phyloP scores from a whole-genome alignment of 495 filamentous ascomycete genomes.

The Neurospora sp. region DNA sequence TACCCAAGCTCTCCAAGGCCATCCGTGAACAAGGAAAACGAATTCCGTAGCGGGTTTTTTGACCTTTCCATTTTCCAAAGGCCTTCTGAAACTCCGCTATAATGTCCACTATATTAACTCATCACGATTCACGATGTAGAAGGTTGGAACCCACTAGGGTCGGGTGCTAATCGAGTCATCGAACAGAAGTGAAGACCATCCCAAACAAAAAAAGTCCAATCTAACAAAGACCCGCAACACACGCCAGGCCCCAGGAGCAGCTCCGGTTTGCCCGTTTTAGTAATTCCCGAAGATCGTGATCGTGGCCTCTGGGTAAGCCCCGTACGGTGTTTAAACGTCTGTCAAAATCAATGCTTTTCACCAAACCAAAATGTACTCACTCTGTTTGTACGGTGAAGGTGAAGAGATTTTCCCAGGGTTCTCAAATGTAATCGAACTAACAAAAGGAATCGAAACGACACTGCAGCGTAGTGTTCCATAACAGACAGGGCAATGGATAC shows the following conservation, averaged over 20 bases:
- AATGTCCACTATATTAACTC: not conserved
- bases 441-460: not conserved
- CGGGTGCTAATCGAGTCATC: not conserved
- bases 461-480: not conserved
- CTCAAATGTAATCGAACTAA: not conserved
- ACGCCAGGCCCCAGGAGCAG: not conserved
- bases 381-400: not conserved
- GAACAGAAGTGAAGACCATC: not conserved
- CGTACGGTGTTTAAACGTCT: not conserved
- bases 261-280: not conserved
- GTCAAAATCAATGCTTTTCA: not conserved
- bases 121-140: not conserved
- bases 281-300: not conserved
- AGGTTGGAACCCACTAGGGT: not conserved
- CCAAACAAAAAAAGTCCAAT: not conserved
- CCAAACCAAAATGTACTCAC: no score
- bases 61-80: not conserved
- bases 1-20: not conserved
- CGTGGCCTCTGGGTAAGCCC: not conserved
- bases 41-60: not conserved
- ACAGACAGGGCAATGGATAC: not conserved
- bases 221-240: not conserved
- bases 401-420: not conserved
- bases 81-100: not conserved
- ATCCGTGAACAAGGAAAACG: not conserved